Percentiles rank a stretch among this genome's conserved stretches.
phyloP scores from a whole-genome alignment of 257 asterid species.

The Linaria vulgaris region DNA sequence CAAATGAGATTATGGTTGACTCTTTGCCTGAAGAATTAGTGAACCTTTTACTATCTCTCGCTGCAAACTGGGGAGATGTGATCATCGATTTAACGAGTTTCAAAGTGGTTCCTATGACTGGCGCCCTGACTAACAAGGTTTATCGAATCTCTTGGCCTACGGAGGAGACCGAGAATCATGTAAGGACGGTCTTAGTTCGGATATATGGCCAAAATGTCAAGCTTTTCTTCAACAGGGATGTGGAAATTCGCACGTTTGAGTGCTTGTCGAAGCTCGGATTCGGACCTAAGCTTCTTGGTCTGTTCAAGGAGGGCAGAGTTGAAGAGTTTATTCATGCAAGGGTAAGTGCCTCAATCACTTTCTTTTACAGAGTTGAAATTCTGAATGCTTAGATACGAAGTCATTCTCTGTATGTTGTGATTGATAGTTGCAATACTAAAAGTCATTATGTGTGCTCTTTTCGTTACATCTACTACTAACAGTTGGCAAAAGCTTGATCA shows the following conservation, averaged over 20 bases:
- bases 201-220: conserved; percentile 88
- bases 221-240: conserved; percentile 69
- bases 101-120: conserved; percentile 60
- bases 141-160: conserved; percentile 73
- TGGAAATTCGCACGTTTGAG: conserved; percentile 71
- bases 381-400: not conserved
- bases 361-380: not conserved
- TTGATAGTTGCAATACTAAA: not conserved
- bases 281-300: conserved; percentile 81
- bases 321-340: conserved; percentile 92
- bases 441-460: not conserved
- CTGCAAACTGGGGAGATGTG: conserved; percentile 67
- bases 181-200: conserved; percentile 67
- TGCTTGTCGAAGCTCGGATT: conserved; percentile 57
- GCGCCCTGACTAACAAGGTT: conserved; percentile 88
- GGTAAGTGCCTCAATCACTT: conserved; percentile 46
- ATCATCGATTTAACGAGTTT: conserved; percentile 40
- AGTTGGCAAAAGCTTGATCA: not conserved
- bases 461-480: not conserved
- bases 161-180: conserved; percentile 27
- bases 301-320: conserved; percentile 68
- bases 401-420: not conserved
- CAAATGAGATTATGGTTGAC: conserved; percentile 48
- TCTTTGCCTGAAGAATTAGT: conserved; percentile 56
- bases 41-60: conserved; percentile 47